Evolutionary conservation across 2,329 filamentous ascomycete genomes (phyloP).

Genomic region (Aspergillus tubingensis): DNA sequence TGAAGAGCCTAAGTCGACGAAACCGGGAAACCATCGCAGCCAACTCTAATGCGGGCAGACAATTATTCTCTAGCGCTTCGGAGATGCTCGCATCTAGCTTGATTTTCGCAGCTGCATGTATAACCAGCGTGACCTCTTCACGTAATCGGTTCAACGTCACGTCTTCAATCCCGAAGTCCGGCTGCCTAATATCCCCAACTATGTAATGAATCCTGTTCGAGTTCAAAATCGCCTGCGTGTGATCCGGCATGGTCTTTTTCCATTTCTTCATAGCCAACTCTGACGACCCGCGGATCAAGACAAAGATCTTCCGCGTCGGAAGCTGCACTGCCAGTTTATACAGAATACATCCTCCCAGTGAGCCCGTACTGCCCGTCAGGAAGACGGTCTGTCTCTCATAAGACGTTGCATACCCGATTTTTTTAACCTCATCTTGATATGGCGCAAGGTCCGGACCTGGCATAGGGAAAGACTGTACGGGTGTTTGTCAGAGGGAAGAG

Average conservation of each 20-base stretch:
- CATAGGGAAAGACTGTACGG: background rate
- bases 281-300: slow-evolving; percentile 28
- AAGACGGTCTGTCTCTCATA: slow-evolving; percentile 33
- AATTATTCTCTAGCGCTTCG: slow-evolving; percentile 35
- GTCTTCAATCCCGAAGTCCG: slow-evolving; percentile 29
- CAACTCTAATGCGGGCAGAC: slow-evolving; percentile 33
- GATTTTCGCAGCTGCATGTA: slow-evolving; percentile 38
- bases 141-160: slow-evolving; percentile 21
- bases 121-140: slow-evolving; percentile 34
- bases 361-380: slow-evolving; percentile 35
- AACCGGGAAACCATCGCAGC: slow-evolving; percentile 30
- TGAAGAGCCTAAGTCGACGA: slow-evolving; percentile 29
- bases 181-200: slow-evolving; percentile 29
- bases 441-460: slow-evolving; percentile 10
- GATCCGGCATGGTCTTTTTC: slow-evolving; percentile 32
- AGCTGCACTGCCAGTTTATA: slow-evolving; percentile 37
- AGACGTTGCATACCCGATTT: slow-evolving; percentile 27
- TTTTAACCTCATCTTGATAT: slow-evolving; percentile 22
- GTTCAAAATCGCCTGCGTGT: slow-evolving; percentile 28
- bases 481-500: background rate
- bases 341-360: slow-evolving; percentile 35
- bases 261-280: slow-evolving; percentile 31
- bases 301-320: slow-evolving; percentile 34
- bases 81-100: slow-evolving; percentile 29
- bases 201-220: slow-evolving; percentile 32